A percentile compares a stretch with the other conserved stretches of the same genome.
Conservation (phyloP, 768 basidiomycete species). For the Serendipita sp. region DNA sequence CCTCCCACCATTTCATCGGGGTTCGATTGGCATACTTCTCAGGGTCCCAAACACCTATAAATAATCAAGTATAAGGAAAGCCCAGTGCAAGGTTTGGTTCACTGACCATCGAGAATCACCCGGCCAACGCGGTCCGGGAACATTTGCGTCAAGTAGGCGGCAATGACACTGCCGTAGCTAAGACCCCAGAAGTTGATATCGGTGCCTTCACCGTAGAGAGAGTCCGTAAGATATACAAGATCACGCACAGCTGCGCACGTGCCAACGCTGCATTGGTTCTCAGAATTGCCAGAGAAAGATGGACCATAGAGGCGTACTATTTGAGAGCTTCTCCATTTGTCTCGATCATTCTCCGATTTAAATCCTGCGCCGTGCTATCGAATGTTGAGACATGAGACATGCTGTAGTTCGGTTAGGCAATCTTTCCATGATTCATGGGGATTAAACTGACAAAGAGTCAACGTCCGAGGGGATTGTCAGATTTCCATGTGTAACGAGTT, state of each 20-base stretch:
- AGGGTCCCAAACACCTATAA: background rate
- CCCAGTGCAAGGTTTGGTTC: background rate
- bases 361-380: background rate
- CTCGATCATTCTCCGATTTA: background rate
- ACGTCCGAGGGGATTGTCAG: background rate
- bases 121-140: conserved; percentile 9
- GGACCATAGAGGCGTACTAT: background rate
- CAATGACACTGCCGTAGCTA: conserved; percentile 4
- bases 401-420: no score
- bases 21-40: background rate
- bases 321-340: background rate
- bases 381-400: no score
- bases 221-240: background rate
- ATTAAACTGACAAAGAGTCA: background rate
- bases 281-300: background rate
- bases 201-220: background rate
- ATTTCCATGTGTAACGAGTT: background rate
- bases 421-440: background rate
- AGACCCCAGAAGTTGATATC: conserved; percentile 4
- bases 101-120: conserved; percentile 8
- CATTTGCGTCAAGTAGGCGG: conserved; percentile 8
- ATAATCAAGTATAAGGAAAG: background rate
- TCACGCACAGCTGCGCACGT: conserved; percentile 1
- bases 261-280: background rate
- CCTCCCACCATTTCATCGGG: background rate